A percentile compares a stretch with the other conserved stretches of the same genome.
phyloP scores from a whole-genome alignment of 2,329 filamentous ascomycete species.

The Xylaria sp. region DNA sequence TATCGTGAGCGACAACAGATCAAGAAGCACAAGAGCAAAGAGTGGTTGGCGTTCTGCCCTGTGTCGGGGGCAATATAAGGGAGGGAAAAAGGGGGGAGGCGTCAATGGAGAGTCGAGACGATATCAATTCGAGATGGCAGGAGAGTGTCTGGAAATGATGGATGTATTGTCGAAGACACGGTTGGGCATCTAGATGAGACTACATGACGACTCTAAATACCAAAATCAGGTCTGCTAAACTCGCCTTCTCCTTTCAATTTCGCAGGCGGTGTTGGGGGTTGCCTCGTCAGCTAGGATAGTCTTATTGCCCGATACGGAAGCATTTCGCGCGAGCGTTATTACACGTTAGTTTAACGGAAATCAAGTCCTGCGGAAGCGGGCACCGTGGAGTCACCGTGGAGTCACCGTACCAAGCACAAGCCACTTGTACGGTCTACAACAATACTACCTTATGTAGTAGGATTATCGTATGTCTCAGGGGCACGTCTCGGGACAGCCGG shows the following conservation, averaged over 20 bases:
- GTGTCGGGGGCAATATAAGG: too few species aligned
- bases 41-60: too few species aligned
- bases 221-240: background rate
- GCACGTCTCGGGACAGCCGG: too few species aligned
- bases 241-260: background rate
- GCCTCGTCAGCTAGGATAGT: background rate
- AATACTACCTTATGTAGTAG: background rate
- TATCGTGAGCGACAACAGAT: too few species aligned
- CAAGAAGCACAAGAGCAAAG: too few species aligned
- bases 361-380: background rate
- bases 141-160: background rate
- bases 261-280: background rate
- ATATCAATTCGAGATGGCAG: background rate
- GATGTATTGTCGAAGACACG: background rate
- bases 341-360: conserved; percentile 12
- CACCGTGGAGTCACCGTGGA: background rate
- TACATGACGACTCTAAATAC: conserved; percentile 21
- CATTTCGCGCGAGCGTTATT: conserved; percentile 24
- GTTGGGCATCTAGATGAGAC: background rate
- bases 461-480: too few species aligned
- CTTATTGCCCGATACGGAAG: conserved; percentile 25
- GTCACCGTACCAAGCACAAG: background rate
- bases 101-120: background rate
- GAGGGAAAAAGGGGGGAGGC: background rate
- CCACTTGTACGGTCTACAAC: background rate